Conservation (phyloP, 768 basidiomycete genomes). For the Serendipita sp. region DNA sequence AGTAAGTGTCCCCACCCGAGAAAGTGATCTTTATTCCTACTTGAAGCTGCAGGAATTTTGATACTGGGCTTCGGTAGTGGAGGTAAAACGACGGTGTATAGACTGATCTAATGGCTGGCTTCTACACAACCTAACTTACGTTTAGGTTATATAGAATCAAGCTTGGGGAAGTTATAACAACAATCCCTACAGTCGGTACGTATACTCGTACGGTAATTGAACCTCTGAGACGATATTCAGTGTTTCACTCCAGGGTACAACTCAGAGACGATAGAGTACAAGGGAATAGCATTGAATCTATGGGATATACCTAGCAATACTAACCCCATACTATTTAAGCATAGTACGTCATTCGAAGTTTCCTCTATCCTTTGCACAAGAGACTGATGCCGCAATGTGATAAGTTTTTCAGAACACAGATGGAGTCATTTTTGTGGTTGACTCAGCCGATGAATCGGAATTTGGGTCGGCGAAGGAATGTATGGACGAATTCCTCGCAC, state of each 20-base stretch:
- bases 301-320: constrained; percentile 54
- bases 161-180: constrained; percentile 23
- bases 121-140: constrained; percentile 20
- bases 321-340: constrained; percentile 29
- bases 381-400: neutral
- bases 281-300: constrained; percentile 35
- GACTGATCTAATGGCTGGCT: neutral
- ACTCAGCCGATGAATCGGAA: too few species aligned
- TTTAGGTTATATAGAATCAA: constrained; percentile 23
- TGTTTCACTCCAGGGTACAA: constrained; percentile 28
- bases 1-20: neutral
- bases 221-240: too few species aligned
- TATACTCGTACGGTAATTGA: neutral
- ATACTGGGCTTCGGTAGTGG: constrained; percentile 23
- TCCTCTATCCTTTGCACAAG: neutral
- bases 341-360: constrained; percentile 21
- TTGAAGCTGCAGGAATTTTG: constrained; percentile 6
- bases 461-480: too few species aligned
- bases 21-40: neutral
- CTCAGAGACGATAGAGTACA: constrained; percentile 42
- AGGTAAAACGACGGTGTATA: neutral
- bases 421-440: too few species aligned
- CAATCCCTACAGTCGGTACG: constrained; percentile 26
- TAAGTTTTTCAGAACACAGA: neutral
- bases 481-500: too few species aligned